Evolutionary conservation across 2,329 filamentous ascomycete species (phyloP), one percentile per base, ranked within the genome.

Genomic region (Diplodia corticola): DNA sequence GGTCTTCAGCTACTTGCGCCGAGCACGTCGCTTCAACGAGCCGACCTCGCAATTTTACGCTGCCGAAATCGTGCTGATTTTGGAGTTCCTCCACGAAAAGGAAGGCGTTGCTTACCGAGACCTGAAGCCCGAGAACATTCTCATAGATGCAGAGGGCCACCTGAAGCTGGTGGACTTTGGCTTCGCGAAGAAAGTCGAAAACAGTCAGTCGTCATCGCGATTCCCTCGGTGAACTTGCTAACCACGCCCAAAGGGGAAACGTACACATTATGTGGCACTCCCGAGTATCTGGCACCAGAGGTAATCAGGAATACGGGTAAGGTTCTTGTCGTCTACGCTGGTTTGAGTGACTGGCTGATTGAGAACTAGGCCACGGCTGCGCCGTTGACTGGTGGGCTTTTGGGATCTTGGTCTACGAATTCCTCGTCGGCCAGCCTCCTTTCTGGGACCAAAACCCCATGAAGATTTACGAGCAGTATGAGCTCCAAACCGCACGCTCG

Each of bases 331-430:
- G 67, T 17, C 15, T 5, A 5, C 7, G 15, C 44, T 53, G 10
- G 24, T 44, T n/a, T 30, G 15, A 5, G 49, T 12, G n/a, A 33
- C 15, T 12, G 40, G 51, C 71, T 76, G 53, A 75, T 69, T 59
- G 46, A 44, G 26, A 10, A 65, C 7, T 77, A 76, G 85, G 87
- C 24, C 87, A 89, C 71, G 86, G 87, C 63, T 84, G 85, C 54
- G 90, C 91, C 15, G 91, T 94, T 40, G 91, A 94, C 80, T 94
- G 91, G 91, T 94, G 91, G 91, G 91, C 91, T 0, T 83, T 95
- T 70, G 91, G 91, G 28, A 93, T 94, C 70, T 79, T 95, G 66
- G 88, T 94, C 67, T 94, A 92, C 77, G 91, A 95, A 75, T 94
- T 94, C 74, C 80, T 94, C 57, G 92, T 91, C 10, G 91, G 91